Base-by-base conservation (phyloP, 176 grass and related monocot species). In the Juncus effusus region DNA sequence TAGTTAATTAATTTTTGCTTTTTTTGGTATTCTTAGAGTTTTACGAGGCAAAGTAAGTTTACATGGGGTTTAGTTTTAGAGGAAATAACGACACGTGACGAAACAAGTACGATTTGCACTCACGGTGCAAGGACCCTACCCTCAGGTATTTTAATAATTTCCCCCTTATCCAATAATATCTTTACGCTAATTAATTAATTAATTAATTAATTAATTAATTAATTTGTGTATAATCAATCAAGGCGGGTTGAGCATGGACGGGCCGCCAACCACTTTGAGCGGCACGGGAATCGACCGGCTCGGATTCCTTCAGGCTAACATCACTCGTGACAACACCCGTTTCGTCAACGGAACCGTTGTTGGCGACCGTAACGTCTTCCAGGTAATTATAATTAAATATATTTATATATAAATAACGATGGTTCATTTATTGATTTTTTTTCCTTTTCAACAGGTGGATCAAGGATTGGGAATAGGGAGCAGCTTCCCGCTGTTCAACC, bases 381-480 rank as follows among this genome's bases (percentile, higher is more conserved):
- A 92, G 85, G 93, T 97, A 78, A 28, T 41, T 13, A 14, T 53
- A 47, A 47, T 6, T 47, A 47, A 47, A 47, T 47, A 47, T 28
- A 14, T 51, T 56, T 28, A 56, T n/a, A 57, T 11, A 2, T 10
- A 55, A 9, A 13, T 16, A 51, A 54, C 11, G 38, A n/a, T 36
- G 64, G 53, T 64, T 2, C 11, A 47, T 55, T 81, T 61, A 72
- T 69, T n/a, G 59, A 13, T 36, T 54, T 28, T 62, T 55, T 14
- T 63, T 78, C 36, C 49, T 85, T 59, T 52, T 16, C 69, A 79
- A 66, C 83, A 99, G 94, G 72, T 99, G 62, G 94, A 99, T 59
- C 94, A 99, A 87, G 94, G 94, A 56, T 78, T 99, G 69, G 94
- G 94, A 37, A 93, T 99, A 11, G 94, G 94, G 56, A 93, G 80